Base-by-base conservation (phyloP, 108 stramenopile species). In the Skeletonema menzelii region DNA sequence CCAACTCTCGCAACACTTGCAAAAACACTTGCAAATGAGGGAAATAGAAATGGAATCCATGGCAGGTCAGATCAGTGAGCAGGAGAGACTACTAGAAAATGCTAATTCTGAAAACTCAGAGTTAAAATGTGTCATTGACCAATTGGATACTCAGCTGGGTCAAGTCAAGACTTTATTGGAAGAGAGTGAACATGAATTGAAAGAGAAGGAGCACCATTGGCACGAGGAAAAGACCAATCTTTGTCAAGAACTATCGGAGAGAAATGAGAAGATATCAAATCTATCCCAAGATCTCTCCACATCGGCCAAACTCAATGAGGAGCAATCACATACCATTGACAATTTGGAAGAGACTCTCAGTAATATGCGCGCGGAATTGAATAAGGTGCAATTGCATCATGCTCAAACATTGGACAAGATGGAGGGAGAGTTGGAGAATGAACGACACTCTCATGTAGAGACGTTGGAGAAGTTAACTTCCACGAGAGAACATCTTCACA, bases 1-100 rank as follows among this genome's bases (percentile, higher is more conserved):
- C 7, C 14, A 20, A 0, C 15, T 44, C 14, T 56, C 37, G 19
- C 22, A 56, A 26, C 61, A 73, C 32, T 65, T 73, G 56, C 63
- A 73, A 42, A 73, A 56, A 26, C 61, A 73, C 32, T 65, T 73
- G 56, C 63, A 73, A 42, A 73, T 73, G 64, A 65, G 72, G 40
- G 72, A 73, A 27, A 65, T 47, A 57, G 72, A 73, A 55, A 38
- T 65, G 37, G 42, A 10, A 0, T 30, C 28, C 22, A 34, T 73
- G 64, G 20, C n/a, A 4, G 63, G 35, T 0, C 42, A 64, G 8
- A 20, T 63, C 27, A 11, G 40, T 0, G 72, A 73, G 27, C 72
- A 73, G 35, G 72, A 73, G 27, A 20, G 56, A 35, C 55, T 64
- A 28, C 44, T 73, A 7, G 72, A 58, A n/a, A 20, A 7, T 28